Base-by-base conservation (phyloP, 108 stramenopile genomes). In the Discostella pseudostelligera region DNA sequence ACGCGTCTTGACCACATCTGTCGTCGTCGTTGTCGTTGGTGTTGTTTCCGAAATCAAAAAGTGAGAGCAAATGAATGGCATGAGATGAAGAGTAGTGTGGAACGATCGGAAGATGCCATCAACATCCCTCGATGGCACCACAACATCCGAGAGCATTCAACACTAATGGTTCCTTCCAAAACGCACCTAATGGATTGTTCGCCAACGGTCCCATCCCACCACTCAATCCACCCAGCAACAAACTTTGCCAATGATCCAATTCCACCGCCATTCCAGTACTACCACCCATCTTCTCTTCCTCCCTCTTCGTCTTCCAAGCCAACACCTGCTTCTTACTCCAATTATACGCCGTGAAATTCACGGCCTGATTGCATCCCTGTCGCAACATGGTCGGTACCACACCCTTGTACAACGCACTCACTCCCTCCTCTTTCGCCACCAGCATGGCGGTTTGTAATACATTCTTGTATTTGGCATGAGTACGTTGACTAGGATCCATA, bases 331-430 rank as follows among this genome's bases (percentile, higher is more conserved):
- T 65, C 78, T 97, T 97, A 71, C 92, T 78, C 35, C 69, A 68
- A 57, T 92, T 92, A 78, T 97, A 97, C 12, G 65, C 86, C 4
- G 96, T 96, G 70, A 99, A 99, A 71, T 99, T 99, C 55, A 97
- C 95, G 3, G 97, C 98, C 74, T 99, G 98, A 79, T 99, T 99
- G 83, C 93, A 94, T 8, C 98, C 98, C 79, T 99, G 98, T 37
- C 98, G 84, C 50, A 97, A 58, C 88, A 96, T 95, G 35, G 98
- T 99, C 35, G 98, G 98, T 7, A 96, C 87, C 2, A 93, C 79
- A 24, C 92, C 92, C 74, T 97, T 97, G 80, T 96, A 96, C 47
- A 96, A 78, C 43, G 96, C 95, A 24, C 92, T 85, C 17, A 87
- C 46, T 12, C 96, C 97, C 86, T 98, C 98, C 69, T 98, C 96